Base-by-base conservation (phyloP, 2,329 filamentous ascomycete genomes). In the Chrysosporium keratinophilum region DNA sequence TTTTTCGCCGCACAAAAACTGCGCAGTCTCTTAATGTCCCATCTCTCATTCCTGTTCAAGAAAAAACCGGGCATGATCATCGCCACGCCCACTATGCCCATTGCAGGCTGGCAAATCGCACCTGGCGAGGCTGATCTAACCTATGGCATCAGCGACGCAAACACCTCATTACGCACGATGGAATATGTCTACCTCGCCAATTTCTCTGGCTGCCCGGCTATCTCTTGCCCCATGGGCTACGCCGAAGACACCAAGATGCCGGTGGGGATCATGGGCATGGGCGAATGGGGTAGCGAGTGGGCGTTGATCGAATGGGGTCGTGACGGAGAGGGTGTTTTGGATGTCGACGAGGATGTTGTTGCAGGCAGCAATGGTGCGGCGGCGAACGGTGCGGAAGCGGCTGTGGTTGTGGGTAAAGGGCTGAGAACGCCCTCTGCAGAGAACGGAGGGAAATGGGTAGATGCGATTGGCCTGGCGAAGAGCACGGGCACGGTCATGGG, bases 181-280 rank as follows among this genome's bases (percentile, higher is more conserved):
- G 81, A 84, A 67, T 95, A 88, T 69, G 82, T 87, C 14, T 95
- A 86, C 79, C 70, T 95, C 35, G 85, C 89, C 5, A 96, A 96
- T 69, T 83, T 88, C 61, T 81, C 77, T 0, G 90, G 90, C 0
- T 83, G 83, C 47, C 90, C 90, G 0, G 82, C 87, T 1, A 78
- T 94, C 11, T 82, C 76, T 44, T 82, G 81, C 35, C 88, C 90
- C 0, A 82, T 87, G 10, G 89, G 87, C 0, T 95, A 89, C 69
- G 77, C 74, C 72, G 80, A 23, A 59, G 64, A 19, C 33, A 54
- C 40, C 5, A 56, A 58, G 1, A 66, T 79, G 1, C 77, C 77
- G 0, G 67, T 80, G 20, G 76, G 78, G 1, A 48, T 80, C 40
- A 78, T 77, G 70, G 77, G 74, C 0, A 77, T 78, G 69, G 70